Evolutionary conservation across 1,284 basidiomycete species (phyloP).

Genomic region (Heterobasidion irregulare): DNA sequence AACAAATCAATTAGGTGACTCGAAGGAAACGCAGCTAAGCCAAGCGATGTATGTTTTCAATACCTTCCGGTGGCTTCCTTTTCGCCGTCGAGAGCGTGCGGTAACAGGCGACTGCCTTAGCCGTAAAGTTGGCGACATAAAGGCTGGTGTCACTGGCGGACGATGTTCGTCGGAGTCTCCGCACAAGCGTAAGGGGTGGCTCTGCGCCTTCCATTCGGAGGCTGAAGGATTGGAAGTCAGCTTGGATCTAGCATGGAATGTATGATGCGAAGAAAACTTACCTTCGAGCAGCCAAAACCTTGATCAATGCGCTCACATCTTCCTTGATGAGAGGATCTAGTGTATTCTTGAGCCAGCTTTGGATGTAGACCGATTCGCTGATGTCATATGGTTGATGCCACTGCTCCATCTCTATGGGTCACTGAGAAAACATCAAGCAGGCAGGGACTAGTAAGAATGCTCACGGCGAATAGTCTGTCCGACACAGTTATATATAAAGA

Average conservation of each 20-base stretch:
- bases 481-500: neutral
- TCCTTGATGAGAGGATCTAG: constrained; percentile 13
- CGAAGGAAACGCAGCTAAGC: neutral
- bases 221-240: neutral
- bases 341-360: constrained; percentile 8
- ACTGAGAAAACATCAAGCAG: neutral
- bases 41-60: too few species aligned
- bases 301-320: constrained; percentile 17
- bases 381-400: constrained; percentile 9
- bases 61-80: too few species aligned
- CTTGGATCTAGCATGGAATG: neutral
- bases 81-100: neutral
- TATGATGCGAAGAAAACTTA: neutral
- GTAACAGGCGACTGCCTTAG: neutral
- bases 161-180: neutral
- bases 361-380: constrained; percentile 3
- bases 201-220: neutral
- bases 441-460: neutral
- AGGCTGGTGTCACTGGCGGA: neutral
- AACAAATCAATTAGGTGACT: neutral
- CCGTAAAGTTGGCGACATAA: neutral
- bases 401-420: constrained; percentile 10
- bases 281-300: neutral
- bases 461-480: constrained; percentile 5
- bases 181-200: neutral